Percentiles rank a stretch among this genome's conserved stretches.
phyloP scores from a whole-genome alignment of 768 basidiomycete species.

The Suillus plorans region DNA sequence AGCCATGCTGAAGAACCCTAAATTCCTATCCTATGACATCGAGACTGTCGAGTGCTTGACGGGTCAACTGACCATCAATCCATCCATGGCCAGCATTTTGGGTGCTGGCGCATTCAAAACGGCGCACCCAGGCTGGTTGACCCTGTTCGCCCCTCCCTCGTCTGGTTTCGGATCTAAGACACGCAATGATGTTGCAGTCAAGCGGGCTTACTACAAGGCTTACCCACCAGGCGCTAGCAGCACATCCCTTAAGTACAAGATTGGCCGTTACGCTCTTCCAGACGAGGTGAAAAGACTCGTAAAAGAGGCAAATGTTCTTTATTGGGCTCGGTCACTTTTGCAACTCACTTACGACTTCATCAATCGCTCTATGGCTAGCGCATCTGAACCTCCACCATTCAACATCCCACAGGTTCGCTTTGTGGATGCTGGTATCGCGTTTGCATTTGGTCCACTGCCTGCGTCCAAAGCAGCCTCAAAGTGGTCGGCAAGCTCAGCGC shows the following conservation, averaged over 20 bases:
- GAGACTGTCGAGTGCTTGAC: background rate
- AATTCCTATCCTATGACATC: background rate
- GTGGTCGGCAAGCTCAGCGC: background rate
- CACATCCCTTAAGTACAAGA: background rate
- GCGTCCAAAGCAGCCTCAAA: background rate
- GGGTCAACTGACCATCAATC: background rate
- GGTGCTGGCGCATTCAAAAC: slow-evolving; percentile 12
- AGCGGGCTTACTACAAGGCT: background rate
- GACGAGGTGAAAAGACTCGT: background rate
- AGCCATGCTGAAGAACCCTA: background rate
- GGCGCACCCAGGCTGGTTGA: slow-evolving; percentile 7
- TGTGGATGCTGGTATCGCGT: slow-evolving; percentile 1
- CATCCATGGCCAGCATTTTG: background rate
- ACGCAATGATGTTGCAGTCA: background rate
- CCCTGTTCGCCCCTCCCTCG: background rate
- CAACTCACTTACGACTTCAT: slow-evolving; percentile 9
- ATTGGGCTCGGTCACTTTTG: slow-evolving; percentile 7
- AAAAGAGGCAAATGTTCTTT: background rate
- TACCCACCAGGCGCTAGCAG: background rate
- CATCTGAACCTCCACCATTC: slow-evolving; percentile 1
- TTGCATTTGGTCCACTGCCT: slow-evolving; percentile 3
- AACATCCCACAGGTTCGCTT: slow-evolving; percentile 3
- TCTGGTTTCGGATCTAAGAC: background rate
- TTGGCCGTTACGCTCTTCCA: background rate
- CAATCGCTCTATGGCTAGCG: background rate